Conservation (phyloP, 352 stramenopile genomes). For the Peronosclerospora sorghi region DNA sequence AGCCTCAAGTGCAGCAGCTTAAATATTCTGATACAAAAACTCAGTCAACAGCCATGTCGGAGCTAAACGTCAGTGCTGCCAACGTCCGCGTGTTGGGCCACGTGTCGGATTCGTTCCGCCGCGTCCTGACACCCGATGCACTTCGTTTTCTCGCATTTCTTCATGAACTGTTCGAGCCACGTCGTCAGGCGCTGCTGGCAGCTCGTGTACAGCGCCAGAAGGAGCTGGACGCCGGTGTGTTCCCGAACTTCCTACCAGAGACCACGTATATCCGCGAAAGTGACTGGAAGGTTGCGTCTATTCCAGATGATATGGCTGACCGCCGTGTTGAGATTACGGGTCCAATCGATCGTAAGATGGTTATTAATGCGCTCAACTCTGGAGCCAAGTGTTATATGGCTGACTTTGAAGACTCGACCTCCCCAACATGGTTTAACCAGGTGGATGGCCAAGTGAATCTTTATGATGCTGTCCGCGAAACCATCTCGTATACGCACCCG, state of each 20-base stretch:
- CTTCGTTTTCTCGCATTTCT: slow-evolving; percentile 88
- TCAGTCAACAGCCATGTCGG: slow-evolving; percentile 22
- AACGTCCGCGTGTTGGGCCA: slow-evolving; percentile 81
- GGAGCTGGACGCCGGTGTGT: slow-evolving; percentile 78
- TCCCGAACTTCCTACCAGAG: slow-evolving; percentile 83
- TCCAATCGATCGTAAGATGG: slow-evolving; percentile 93
- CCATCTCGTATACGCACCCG: slow-evolving; percentile 75
- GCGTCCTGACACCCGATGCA: slow-evolving; percentile 85
- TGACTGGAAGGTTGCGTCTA: slow-evolving; percentile 63
- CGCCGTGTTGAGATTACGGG: slow-evolving; percentile 93
- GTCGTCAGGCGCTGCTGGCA: slow-evolving; percentile 34
- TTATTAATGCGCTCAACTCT: slow-evolving; percentile 95
- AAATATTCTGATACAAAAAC: too few relatives aligned
- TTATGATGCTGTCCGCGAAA: slow-evolving; percentile 84
- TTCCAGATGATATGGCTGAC: slow-evolving; percentile 83
- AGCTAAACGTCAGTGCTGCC: slow-evolving; percentile 33
- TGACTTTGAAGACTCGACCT: slow-evolving; percentile 92
- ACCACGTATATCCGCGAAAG: slow-evolving; percentile 78
- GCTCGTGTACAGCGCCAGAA: slow-evolving; percentile 45
- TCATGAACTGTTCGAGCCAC: slow-evolving; percentile 78
- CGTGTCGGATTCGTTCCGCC: slow-evolving; percentile 61
- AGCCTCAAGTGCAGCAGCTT: slow-evolving; percentile 2
- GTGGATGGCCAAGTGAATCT: slow-evolving; percentile 91
- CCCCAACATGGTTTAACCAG: slow-evolving; percentile 90
- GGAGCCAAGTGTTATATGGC: slow-evolving; percentile 93